Base-by-base conservation (phyloP, 1,284 basidiomycete species). In the Meira miltonrushii region DNA sequence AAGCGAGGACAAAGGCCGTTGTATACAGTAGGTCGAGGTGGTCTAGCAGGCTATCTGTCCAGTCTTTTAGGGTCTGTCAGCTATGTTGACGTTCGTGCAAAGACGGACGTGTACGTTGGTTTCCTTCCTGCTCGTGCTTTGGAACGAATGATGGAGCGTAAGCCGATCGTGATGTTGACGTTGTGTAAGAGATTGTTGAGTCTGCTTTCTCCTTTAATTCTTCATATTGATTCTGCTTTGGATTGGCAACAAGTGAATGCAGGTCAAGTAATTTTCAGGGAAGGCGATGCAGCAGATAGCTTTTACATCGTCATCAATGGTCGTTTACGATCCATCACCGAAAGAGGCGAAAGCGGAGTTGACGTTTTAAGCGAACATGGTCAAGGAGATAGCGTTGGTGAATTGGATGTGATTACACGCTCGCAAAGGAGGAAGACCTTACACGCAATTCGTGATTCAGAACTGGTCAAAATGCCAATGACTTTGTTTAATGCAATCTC, bases 281-380 rank as follows among this genome's bases (percentile, higher is more conserved):
- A 94, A 46, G 87, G 90, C 38, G 95, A 97, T 68, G 82, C 81
- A 25, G 90, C 88, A 74, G 90, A 95, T 71, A 93, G 92, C 72
- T 96, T 98, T 79, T 98, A 95, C 79, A 95, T 99, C 57, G 69
- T 98, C 67, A 93, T 98, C 80, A 97, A 97, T 73, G 94, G 94
- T 41, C 92, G 94, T 65, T 81, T 99, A 17, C 86, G 94, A 62
- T 88, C 92, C 1, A 79, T 85, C 48, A 85, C 88, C 19, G 82
- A 84, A 57, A 83, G 83, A 33, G 87, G 86, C 5, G 86, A 84
- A 37, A 55, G 39, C 10, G 79, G 80, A 7, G 86, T 95, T 40
- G 85, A 86, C 25, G 92, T 96, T 50, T 82, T 89, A 2, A 90
- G 87, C 21, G 94, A 98, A 81, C 96, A 94, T 72, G 93, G 95